Evolutionary conservation across 225 moss, liverwort and hornwort genomes (phyloP).

Genomic region (Polytrichum formosum): DNA sequence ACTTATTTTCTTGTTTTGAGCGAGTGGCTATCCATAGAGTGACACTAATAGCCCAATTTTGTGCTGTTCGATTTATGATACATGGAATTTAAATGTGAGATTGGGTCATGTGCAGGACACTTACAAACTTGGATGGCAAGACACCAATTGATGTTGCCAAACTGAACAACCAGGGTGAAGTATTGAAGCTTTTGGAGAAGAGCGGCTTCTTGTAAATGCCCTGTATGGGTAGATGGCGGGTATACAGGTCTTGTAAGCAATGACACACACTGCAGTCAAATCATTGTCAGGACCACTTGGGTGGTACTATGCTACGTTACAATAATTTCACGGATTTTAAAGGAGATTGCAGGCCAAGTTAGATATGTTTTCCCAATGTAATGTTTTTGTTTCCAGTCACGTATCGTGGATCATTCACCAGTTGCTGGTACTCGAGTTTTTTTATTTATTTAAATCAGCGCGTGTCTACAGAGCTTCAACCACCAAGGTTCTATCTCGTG

Average conservation of each 20-base stretch:
- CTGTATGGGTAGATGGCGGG: too few relatives aligned
- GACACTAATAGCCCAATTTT: too few relatives aligned
- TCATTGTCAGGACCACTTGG: constrained; percentile 28
- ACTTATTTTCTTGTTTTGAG: too few relatives aligned
- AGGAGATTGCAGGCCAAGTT: constrained; percentile 17
- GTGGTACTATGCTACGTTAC: constrained; percentile 21
- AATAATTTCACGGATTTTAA: constrained; percentile 29
- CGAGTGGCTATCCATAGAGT: too few relatives aligned
- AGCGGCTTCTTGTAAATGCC: constrained; percentile 78
- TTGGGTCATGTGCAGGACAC: constrained; percentile 56
- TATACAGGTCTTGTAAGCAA: too few relatives aligned
- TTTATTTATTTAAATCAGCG: too few relatives aligned
- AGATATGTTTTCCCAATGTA: constrained; percentile 16
- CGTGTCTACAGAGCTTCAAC: too few relatives aligned
- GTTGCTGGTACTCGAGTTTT: too few relatives aligned
- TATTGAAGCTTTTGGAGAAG: constrained; percentile 93
- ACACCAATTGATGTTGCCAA: constrained; percentile 97
- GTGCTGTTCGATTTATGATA: too few relatives aligned
- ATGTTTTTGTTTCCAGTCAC: constrained; percentile 27
- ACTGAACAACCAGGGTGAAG: constrained; percentile 88
- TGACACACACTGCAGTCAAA: constrained; percentile 6
- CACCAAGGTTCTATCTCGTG: too few relatives aligned
- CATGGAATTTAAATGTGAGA: too few relatives aligned
- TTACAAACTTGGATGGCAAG: constrained; percentile 95
- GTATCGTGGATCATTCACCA: constrained; percentile 20